Conservation (phyloP, 1,284 basidiomycete species). For the Pterulicium gracile region DNA sequence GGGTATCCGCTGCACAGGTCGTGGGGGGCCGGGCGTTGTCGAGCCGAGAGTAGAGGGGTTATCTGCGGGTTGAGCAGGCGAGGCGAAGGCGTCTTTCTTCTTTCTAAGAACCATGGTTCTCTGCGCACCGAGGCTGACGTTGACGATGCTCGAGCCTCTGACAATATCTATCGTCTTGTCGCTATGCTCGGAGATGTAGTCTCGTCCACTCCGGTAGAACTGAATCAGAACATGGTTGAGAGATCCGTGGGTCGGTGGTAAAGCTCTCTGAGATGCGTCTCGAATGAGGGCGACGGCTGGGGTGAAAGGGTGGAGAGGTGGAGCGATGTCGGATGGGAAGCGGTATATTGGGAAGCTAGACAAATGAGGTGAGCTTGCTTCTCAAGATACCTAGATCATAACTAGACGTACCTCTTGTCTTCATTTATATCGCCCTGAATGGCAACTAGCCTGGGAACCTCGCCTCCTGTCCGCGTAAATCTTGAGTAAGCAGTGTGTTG, state of each 20-base stretch:
- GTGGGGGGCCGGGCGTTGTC: conserved; percentile 12
- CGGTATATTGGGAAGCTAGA: conserved; percentile 64
- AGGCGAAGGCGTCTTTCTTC: conserved; percentile 37
- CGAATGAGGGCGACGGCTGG: conserved; percentile 55
- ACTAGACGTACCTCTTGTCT: conserved; percentile 46
- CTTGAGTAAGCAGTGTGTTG: too few relatives aligned
- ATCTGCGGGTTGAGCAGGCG: conserved; percentile 6
- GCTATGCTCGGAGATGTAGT: conserved; percentile 74
- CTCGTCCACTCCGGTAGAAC: conserved; percentile 60
- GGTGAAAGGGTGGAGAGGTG: conserved; percentile 51
- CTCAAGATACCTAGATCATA: conserved; percentile 7
- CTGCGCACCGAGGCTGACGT: conserved; percentile 66
- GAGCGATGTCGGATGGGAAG: conserved; percentile 67
- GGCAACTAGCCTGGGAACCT: conserved; percentile 65
- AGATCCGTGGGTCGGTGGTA: conserved; percentile 46
- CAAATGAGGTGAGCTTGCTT: conserved; percentile 4
- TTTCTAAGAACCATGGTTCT: conserved; percentile 57
- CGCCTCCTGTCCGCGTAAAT: conserved; percentile 52
- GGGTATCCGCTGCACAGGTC: conserved; percentile 47
- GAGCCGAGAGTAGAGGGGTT: neutral
- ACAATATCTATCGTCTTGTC: conserved; percentile 75
- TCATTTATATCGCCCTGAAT: conserved; percentile 50
- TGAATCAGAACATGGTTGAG: conserved; percentile 75
- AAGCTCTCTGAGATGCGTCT: conserved; percentile 40
- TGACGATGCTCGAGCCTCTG: conserved; percentile 57